Evolutionary conservation across 2,329 filamentous ascomycete genomes (phyloP).

Genomic region (Fusarium tupiense): DNA sequence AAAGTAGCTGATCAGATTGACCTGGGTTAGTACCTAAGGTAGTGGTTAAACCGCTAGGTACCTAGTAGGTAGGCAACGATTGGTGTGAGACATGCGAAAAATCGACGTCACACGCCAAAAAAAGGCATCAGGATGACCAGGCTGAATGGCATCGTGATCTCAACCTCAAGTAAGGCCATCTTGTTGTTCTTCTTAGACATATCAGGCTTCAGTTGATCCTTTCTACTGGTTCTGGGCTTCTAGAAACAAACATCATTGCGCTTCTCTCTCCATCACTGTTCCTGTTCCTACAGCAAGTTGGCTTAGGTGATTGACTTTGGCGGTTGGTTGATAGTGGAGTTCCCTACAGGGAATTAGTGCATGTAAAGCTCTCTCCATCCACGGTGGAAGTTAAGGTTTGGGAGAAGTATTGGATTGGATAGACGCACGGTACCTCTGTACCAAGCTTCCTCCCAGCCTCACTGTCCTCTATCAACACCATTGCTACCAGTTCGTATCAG

Average conservation of each 20-base stretch:
- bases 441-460: conserved; percentile 14
- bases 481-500: neutral
- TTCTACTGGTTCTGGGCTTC: neutral
- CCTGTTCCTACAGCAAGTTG: neutral
- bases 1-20: neutral
- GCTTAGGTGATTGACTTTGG: neutral
- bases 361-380: neutral
- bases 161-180: neutral
- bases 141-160: neutral
- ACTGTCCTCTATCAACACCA: conserved; percentile 1
- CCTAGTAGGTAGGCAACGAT: neutral
- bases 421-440: neutral
- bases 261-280: neutral
- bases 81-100: neutral
- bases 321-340: neutral
- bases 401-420: neutral
- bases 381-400: neutral
- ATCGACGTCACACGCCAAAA: conserved; percentile 10
- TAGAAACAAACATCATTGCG: neutral
- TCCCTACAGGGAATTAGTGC: neutral
- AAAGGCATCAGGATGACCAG: neutral
- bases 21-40: no score
- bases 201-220: neutral
- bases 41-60: neutral
- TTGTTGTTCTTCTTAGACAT: neutral